Evolutionary conservation across 2,329 filamentous ascomycete genomes (phyloP).

Genomic region (Penicillium sp.): DNA sequence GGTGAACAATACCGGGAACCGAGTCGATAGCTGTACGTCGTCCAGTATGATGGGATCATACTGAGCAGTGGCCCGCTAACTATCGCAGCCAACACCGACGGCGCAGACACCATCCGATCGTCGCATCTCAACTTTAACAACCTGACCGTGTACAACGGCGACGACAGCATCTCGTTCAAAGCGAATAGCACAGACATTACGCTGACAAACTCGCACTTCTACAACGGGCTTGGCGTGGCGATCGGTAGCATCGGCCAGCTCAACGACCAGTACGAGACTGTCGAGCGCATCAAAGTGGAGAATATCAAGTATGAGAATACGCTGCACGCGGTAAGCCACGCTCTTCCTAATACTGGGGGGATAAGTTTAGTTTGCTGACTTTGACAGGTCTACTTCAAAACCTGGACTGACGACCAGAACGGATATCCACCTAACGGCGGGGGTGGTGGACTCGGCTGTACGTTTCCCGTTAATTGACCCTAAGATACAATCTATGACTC

Average conservation of each 20-base stretch:
- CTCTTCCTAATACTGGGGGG: background rate
- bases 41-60: background rate
- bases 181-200: constrained; percentile 61
- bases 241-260: constrained; percentile 65
- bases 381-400: constrained; percentile 57
- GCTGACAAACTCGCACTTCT: constrained; percentile 56
- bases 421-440: constrained; percentile 64
- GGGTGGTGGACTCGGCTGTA: constrained; percentile 61
- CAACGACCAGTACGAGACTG: constrained; percentile 51
- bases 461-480: constrained; percentile 26
- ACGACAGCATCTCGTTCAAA: constrained; percentile 61
- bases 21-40: constrained; percentile 22
- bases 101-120: constrained; percentile 59
- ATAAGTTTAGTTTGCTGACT: no score
- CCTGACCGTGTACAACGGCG: constrained; percentile 58
- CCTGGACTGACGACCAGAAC: constrained; percentile 59
- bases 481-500: background rate
- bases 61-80: background rate
- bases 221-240: constrained; percentile 58
- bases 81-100: constrained; percentile 50
- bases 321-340: constrained; percentile 43
- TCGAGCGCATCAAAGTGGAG: constrained; percentile 55
- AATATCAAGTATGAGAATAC: constrained; percentile 56
- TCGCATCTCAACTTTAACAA: constrained; percentile 57
- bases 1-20: constrained; percentile 52